These are phyloP conservation scores for Suhomyces vadensis DNA, from an alignment of 805 yeast species.

Conservation along the genomic window DNA sequence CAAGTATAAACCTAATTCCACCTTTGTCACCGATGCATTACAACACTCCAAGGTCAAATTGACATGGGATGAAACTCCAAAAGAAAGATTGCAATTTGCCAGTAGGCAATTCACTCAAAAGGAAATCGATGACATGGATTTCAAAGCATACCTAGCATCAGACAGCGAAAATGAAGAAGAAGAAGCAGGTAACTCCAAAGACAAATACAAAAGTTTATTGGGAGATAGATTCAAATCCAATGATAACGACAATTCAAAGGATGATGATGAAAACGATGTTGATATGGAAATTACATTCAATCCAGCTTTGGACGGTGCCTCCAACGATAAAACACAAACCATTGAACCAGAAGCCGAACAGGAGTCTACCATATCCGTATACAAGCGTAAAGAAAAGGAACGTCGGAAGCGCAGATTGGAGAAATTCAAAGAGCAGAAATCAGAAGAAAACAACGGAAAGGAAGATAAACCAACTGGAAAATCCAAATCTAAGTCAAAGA, in stretches of 20 bases:
- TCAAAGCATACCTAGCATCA: constrained; percentile 87
- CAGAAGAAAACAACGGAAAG: constrained; percentile 45
- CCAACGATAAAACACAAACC: constrained; percentile 13
- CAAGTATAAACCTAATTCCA: constrained; percentile 69
- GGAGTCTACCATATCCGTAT: constrained; percentile 67
- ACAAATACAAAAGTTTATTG: constrained; percentile 62
- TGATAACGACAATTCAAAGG: constrained; percentile 23
- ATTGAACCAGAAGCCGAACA: constrained; percentile 33
- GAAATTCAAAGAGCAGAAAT: constrained; percentile 61
- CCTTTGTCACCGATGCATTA: constrained; percentile 90
- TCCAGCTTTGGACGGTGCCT: constrained; percentile 67
- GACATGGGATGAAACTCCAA: constrained; percentile 99
- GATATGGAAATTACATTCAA: constrained; percentile 96
- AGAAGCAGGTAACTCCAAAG: constrained; percentile 36
- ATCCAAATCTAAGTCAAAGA: constrained; percentile 7
- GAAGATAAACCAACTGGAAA: constrained; percentile 19
- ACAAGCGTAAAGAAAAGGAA: constrained; percentile 88
- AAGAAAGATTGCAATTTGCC: constrained; percentile 75
- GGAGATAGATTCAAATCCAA: constrained; percentile 41
- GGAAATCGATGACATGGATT: constrained; percentile 88
- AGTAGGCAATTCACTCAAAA: constrained; percentile 81
- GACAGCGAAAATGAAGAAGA: constrained; percentile 62
- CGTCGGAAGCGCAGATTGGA: constrained; percentile 85
- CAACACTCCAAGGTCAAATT: constrained; percentile 95
- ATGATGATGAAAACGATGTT: constrained; percentile 57